Evolutionary conservation across 2,329 filamentous ascomycete genomes (phyloP), one percentile per base, ranked within the genome.

Genomic region (Coniochaeta ligniaria): DNA sequence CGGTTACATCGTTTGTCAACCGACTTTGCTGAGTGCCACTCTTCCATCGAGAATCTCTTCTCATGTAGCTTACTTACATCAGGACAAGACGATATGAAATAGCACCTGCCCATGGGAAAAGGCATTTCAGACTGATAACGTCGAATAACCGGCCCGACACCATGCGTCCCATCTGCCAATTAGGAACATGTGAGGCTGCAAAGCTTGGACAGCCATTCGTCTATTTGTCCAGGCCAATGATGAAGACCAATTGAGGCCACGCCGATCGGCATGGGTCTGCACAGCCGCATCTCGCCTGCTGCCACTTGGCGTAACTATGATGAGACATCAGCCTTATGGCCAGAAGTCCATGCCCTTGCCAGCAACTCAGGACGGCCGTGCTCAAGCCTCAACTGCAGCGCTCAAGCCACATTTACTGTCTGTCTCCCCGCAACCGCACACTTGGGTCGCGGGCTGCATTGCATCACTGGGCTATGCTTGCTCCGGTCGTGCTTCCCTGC

Each of bases 201-300:
- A 24, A 47, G 8, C 20, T 11, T 24, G 9, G n/a, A 47, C 43
- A 22, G 20, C 22, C n/a, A 5, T 7, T 28, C 12, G 5, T 2
- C 47, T 52, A 12, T 17, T 31, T 28, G 9, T 14, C 12, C 47
- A 28, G n/a, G 24, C 47, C 24, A 28, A 52, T 52, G 26, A 14
- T 5, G 12, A 31, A 22, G 22, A 59, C 61, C 60, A 64, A 62
- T 62, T 14, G 60, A 64, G 63, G 63, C 6, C 26, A 61, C 35
- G 47, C 61, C 63, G 63, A 61, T 24, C 58, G 55, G 45, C 59
- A 57, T 16, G 22, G 35, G 20, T 47, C 11, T 47, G 43, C 43
- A 47, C 43, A 47, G 43, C 43, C 43, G 20, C 8, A 26, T 31
- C 7, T 52, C 24, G 22, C n/a, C 22, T 52, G 22, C 47, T 31